These are phyloP conservation scores for Medicago arabica DNA, from an alignment of 306 rosid genomes.

Conservation along the genomic window DNA sequence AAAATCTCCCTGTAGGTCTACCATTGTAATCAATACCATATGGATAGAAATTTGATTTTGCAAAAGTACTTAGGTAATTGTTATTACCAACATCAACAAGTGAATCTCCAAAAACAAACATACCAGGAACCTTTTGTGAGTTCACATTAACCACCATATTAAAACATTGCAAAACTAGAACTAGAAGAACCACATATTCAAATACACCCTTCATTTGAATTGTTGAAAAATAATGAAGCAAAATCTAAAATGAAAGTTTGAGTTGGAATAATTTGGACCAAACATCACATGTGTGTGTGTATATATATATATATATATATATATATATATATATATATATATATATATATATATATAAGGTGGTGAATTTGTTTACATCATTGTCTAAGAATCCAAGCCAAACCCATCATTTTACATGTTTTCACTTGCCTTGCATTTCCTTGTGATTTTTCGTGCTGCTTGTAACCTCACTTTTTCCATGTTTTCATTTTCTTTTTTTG, in stretches of 20 bases:
- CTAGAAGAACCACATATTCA: neutral
- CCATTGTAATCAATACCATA: slow-evolving; percentile 67
- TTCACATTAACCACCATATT: slow-evolving; percentile 32
- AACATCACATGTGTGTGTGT: neutral
- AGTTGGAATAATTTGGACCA: neutral
- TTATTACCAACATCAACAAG: slow-evolving; percentile 89
- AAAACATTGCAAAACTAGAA: slow-evolving; percentile 39
- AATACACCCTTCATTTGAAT: slow-evolving; percentile 16
- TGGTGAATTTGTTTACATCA: neutral
- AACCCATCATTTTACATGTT: neutral
- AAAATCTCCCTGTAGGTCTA: slow-evolving; percentile 85
- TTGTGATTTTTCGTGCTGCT: neutral
- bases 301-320: neutral
- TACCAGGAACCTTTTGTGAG: slow-evolving; percentile 62
- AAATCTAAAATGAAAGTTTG: neutral
- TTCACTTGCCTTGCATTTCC: neutral
- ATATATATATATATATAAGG: neutral
- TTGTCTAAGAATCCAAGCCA: neutral
- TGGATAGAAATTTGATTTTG: slow-evolving; percentile 73
- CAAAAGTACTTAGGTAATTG: slow-evolving; percentile 57
- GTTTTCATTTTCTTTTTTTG: neutral
- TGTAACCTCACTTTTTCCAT: neutral
- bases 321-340: neutral
- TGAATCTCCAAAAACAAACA: slow-evolving; percentile 90
- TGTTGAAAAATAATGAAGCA: neutral